Evolutionary conservation across 2,329 filamentous ascomycete species (phyloP), one percentile per base, ranked within the genome.

Genomic region (Colletotrichum sp.): DNA sequence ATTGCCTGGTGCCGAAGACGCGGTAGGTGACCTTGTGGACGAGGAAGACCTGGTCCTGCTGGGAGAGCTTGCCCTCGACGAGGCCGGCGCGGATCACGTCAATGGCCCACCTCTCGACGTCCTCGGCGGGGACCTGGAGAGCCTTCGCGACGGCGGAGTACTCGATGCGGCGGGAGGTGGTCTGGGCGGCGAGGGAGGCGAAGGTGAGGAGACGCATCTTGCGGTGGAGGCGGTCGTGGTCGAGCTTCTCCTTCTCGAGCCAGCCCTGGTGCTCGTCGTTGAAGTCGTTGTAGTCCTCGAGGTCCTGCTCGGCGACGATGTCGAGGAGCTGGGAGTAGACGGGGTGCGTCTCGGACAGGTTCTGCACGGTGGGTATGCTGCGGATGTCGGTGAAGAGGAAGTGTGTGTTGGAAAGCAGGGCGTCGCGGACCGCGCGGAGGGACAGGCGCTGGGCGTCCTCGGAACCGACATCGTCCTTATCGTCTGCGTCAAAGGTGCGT

Each of bases 91-190:
- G 95, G 86, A 99, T 98, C 79, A 97, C 96, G 84, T 99, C 97
- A 82, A 99, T 99, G 79, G 97, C 95, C 97, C 97, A 99, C 90
- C 96, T 94, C 90, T 99, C 97, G 56, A 98, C 95, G 78, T 98
- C 95, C 78, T 94, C 93, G 62, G 87, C 83, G 61, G 95, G 92
- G 71, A 99, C 93, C 85, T 97, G 94, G 62, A 99, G 92, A 7
- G 95, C 94, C 83, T 94, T 94, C 78, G 94, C 92, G 82, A 99
- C 98, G 82, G 91, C 91, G 79, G 90, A 89, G 87, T 99, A 99
- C 76, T 96, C 94, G 69, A 99, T 94, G 82, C 97, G 95, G 81
- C 96, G 94, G 81, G 92, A 95, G 76, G 94, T 93, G 26, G 94
- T 94, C 79, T 94, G 92, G 48, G 96, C 95, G 24, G 96, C 96